Conservation (phyloP, 441 rosid genomes). For the Flueggea neowawraea region DNA sequence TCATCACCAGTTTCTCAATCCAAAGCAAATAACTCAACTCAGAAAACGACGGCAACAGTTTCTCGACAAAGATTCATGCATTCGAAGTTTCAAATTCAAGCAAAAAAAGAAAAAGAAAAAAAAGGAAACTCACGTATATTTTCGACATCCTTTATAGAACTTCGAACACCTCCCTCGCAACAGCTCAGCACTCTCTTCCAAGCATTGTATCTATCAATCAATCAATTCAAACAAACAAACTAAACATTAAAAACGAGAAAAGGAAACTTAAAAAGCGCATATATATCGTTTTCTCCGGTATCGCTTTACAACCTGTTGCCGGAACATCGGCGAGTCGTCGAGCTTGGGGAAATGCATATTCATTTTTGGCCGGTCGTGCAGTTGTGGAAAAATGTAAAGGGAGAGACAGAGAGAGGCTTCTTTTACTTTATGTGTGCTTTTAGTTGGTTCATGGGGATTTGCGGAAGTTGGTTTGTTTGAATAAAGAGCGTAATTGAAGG, state of each 20-base stretch:
- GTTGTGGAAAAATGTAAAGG: not conserved
- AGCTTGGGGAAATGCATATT: slow-evolving; percentile 93
- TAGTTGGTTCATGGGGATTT: not conserved
- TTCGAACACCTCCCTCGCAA: slow-evolving; percentile 86
- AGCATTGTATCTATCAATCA: slow-evolving; percentile 57
- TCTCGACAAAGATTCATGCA: too few relatives aligned
- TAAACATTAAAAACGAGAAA: not conserved
- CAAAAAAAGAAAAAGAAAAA: not conserved
- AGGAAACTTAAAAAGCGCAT: slow-evolving; percentile 16
- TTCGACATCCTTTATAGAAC: slow-evolving; percentile 93
- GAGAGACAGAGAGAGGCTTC: slow-evolving; percentile 4
- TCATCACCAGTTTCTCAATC: too few relatives aligned
- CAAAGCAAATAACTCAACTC: too few relatives aligned
- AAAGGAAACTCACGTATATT: slow-evolving; percentile 70
- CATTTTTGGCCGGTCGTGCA: not conserved
- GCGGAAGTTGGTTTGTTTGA: not conserved
- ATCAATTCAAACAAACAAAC: not conserved
- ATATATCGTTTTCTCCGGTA: not conserved
- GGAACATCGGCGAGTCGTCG: slow-evolving; percentile 99
- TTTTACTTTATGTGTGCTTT: slow-evolving; percentile 1
- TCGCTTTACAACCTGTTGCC: slow-evolving; percentile 67
- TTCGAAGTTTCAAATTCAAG: too few relatives aligned
- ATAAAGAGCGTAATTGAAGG: too few relatives aligned
- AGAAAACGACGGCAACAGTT: too few relatives aligned
- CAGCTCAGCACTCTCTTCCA: slow-evolving; percentile 88